Percentiles rank a stretch among this genome's conserved stretches.
Evolutionary conservation across 345 rosid genomes (phyloP).

Genomic region (Corchorus capsularis): DNA sequence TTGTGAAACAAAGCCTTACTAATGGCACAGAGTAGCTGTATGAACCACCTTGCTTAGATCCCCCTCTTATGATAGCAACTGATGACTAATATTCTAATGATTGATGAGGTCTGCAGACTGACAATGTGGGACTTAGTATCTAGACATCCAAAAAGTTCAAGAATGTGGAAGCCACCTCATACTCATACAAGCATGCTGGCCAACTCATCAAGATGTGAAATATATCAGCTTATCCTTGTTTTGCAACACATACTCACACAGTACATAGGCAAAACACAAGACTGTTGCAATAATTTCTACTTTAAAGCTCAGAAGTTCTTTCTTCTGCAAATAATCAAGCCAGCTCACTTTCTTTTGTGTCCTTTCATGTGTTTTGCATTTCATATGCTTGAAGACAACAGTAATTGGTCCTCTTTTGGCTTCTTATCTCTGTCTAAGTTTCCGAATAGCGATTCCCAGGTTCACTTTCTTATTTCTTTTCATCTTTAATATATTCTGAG

Average conservation of each 20-base stretch:
- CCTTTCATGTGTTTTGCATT: constrained; percentile 10
- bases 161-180: constrained; percentile 35
- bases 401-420: constrained; percentile 26
- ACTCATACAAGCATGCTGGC: constrained; percentile 27
- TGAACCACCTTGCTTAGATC: constrained; percentile 14
- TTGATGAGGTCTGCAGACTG: constrained; percentile 18
- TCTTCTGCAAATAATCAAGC: constrained; percentile 15
- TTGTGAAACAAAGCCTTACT: neutral
- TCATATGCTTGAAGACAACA: constrained; percentile 18
- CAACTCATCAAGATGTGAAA: constrained; percentile 33
- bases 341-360: constrained; percentile 25
- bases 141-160: constrained; percentile 14
- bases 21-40: constrained; percentile 11
- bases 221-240: constrained; percentile 26
- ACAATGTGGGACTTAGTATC: constrained; percentile 14
- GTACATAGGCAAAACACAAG: constrained; percentile 3
- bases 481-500: neutral
- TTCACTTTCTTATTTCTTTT: constrained; percentile 8
- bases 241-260: constrained; percentile 21
- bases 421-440: constrained; percentile 6
- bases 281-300: constrained; percentile 16
- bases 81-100: constrained; percentile 13
- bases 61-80: neutral
- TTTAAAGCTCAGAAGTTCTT: constrained; percentile 8
- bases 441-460: constrained; percentile 7